A percentile compares a stretch with the other conserved stretches of the same genome.
Conservation (phyloP, 129 eudicot species). For the Chrysanthemum makinoi region DNA sequence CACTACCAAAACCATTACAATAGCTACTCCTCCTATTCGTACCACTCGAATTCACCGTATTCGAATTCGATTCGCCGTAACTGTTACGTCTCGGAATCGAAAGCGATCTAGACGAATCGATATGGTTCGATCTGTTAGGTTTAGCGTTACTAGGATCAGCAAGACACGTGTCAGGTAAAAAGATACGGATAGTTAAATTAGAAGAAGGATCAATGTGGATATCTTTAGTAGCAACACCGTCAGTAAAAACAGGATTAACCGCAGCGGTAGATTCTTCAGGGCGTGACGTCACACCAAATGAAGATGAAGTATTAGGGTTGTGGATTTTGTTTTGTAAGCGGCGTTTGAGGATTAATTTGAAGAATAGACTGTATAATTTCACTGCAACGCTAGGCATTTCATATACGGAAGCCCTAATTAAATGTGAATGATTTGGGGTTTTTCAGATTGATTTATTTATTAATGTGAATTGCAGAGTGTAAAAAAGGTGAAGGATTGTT, state of each 20-base stretch:
- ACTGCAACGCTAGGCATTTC: slow-evolving; percentile 90
- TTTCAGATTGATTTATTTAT: slow-evolving; percentile 1
- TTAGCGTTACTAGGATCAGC: slow-evolving; percentile 31
- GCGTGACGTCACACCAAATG: slow-evolving; percentile 83
- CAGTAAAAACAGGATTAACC: slow-evolving; percentile 68
- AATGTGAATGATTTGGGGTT: not conserved
- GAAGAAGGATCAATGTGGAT: slow-evolving; percentile 86
- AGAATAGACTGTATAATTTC: slow-evolving; percentile 75
- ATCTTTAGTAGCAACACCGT: slow-evolving; percentile 90
- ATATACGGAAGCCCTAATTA: not conserved
- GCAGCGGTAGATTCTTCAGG: slow-evolving; percentile 80
- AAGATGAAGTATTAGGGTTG: slow-evolving; percentile 31
- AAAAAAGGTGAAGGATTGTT: too few species aligned
- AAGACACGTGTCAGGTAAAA: slow-evolving; percentile 78
- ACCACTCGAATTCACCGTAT: not conserved
- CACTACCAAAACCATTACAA: slow-evolving; percentile 42
- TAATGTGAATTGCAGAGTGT: not conserved
- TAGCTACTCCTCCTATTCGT: slow-evolving; percentile 52
- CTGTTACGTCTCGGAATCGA: slow-evolving; percentile 46
- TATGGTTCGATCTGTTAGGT: slow-evolving; percentile 29
- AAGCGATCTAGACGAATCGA: slow-evolving; percentile 31
- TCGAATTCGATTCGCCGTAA: slow-evolving; percentile 32
- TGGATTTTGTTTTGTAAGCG: slow-evolving; percentile 78
- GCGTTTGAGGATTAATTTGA: slow-evolving; percentile 71
- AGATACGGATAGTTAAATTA: slow-evolving; percentile 69